Base-by-base conservation (phyloP, 768 basidiomycete genomes). In the Gloeophyllum trabeum region DNA sequence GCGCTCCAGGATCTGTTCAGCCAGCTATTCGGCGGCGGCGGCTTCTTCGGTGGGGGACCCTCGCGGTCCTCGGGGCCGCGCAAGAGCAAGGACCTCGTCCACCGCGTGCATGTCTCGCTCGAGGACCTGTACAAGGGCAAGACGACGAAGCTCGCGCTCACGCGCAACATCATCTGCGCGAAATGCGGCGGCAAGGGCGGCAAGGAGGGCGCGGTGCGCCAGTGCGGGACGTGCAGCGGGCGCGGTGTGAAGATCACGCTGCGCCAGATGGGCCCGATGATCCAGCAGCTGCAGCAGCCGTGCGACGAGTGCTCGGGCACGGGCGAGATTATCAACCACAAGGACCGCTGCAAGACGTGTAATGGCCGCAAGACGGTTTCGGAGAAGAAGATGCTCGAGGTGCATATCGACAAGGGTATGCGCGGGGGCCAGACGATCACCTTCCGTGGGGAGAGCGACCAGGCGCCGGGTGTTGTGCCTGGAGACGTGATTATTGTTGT, bases 121-220 rank as follows among this genome's bases (percentile, higher is more conserved):
- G 94, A 98, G 64, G 96, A 99, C 60, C 77, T 99, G 3, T 98
- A 97, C 79, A 92, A 88, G 62, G 94, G 96, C 63, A 99, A 98
- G 66, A 94, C 91, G 3, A 91, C 93, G 35, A 98, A 98, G 63
- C 86, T 99, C 45, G 89, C 96, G 32, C 73, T 99, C 35, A 96
- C 92, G 16, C 88, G 94, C 48, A 96, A 94, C 54, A 75, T 92
- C 48, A 84, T 98, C 54, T 99, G 96, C 65, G 59, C 69, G 43
- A 90, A 91, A 57, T 99, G 96, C 67, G 83, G 83, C 52, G 96
- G 96, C 54, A 91, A 86, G 59, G 96, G 96, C 38, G 96, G 96
- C 43, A 98, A 98, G 64, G 93, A 96, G 14, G 96, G 94, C 43
- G 87, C 96, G 40, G 90, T 96, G 48, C 76, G 80, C 57, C 54